A percentile compares a stretch with the other conserved stretches of the same genome.
These are phyloP conservation scores for Geranium rotundifolium DNA, from an alignment of 345 rosid species.

Conservation along the genomic window DNA sequence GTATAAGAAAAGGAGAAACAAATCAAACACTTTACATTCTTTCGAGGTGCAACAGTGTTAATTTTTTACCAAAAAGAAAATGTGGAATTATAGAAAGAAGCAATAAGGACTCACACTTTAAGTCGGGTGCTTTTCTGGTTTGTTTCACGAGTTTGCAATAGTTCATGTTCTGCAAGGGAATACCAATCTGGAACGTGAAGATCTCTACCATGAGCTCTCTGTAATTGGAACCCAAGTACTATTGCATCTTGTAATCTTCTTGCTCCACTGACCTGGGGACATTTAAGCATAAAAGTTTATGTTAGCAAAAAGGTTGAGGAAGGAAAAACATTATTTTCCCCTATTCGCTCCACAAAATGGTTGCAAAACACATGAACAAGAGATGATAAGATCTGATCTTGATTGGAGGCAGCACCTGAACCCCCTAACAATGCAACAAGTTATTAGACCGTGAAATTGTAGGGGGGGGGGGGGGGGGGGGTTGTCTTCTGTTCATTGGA, in stretches of 20 bases:
- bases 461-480: neutral
- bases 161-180: conserved; percentile 80
- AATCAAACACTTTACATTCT: neutral
- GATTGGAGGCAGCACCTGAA: neutral
- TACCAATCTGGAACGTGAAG: conserved; percentile 96
- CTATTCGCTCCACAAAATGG: too few relatives aligned
- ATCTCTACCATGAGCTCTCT: conserved; percentile 88
- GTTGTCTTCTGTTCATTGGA: neutral
- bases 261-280: conserved; percentile 78
- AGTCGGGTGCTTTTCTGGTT: conserved; percentile 21
- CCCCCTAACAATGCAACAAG: neutral
- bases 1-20: conserved; percentile 15
- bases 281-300: conserved; percentile 1
- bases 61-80: neutral
- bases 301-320: too few relatives aligned
- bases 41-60: neutral
- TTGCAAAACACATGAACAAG: too few relatives aligned
- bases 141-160: conserved; percentile 36
- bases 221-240: conserved; percentile 91
- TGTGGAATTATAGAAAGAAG: neutral
- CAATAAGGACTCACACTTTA: conserved; percentile 35
- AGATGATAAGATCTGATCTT: conserved; percentile 2
- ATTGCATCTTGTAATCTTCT: conserved; percentile 98
- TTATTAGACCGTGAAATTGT: neutral
- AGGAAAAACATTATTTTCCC: too few relatives aligned